A percentile compares a stretch with the other conserved stretches of the same genome.
phyloP scores from a whole-genome alignment of 1,139 yeast genomes.

The Scheffersomyces lignicola region DNA sequence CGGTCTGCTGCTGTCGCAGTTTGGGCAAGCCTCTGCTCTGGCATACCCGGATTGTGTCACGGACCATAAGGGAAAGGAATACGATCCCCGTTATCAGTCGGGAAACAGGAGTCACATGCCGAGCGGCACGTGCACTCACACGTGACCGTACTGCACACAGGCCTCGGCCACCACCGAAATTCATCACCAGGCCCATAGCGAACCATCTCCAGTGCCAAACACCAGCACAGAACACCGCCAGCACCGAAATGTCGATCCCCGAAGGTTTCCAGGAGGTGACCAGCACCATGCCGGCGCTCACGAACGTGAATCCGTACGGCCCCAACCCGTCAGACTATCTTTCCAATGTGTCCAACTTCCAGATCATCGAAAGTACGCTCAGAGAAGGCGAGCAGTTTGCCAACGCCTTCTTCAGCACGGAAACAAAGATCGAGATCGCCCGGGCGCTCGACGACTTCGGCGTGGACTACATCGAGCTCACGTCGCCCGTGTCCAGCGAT shows the following conservation, averaged over 20 bases:
- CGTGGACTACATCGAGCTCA: conserved; percentile 58
- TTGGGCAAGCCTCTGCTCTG: too few species aligned
- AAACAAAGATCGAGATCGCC: conserved; percentile 56
- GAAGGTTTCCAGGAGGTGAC: conserved; percentile 4
- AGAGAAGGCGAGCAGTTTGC: conserved; percentile 66
- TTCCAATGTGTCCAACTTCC: conserved; percentile 53
- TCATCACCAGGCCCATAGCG: too few species aligned
- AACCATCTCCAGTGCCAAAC: too few species aligned
- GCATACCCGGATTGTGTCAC: too few species aligned
- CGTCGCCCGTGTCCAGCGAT: conserved; percentile 60
- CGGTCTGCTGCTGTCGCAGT: too few species aligned
- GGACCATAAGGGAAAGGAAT: too few species aligned
- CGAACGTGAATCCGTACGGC: conserved; percentile 48
- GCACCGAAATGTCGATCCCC: conserved; percentile 2
- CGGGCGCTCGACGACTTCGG: conserved; percentile 61
- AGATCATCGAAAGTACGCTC: conserved; percentile 55
- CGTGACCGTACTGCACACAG: too few species aligned
- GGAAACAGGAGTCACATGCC: too few species aligned
- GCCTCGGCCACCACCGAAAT: too few species aligned
- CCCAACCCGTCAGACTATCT: conserved; percentile 60
- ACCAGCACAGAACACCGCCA: too few species aligned
- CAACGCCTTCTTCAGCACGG: conserved; percentile 56
- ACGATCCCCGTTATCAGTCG: too few species aligned
- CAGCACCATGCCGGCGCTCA: conserved; percentile 3
- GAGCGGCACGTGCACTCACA: too few species aligned